Evolutionary conservation across 495 filamentous ascomycete genomes (phyloP), one percentile per base, ranked within the genome.

Genomic region (Choiromyces venosus): DNA sequence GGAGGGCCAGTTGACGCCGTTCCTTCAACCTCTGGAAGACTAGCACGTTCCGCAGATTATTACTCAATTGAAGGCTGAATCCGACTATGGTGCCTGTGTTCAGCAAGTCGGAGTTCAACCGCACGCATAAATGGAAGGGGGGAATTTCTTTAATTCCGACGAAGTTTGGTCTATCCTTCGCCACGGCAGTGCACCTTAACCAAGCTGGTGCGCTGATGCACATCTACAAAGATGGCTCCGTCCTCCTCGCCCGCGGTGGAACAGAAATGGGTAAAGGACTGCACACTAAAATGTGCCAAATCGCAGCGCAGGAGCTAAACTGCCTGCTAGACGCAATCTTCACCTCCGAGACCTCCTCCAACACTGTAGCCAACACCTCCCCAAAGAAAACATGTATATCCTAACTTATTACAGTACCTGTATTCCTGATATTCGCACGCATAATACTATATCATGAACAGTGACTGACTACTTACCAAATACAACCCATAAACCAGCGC

Each of bases 161-260:
- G 9, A 84, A 84, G 52, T 84, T 84, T 69, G 83, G 83, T 21
- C 68, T 84, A 9, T 83, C 81, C 35, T 84, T 84, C 69, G 83
- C 82, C 5, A 84, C 83, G 33, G 83, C 83, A 16, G 65, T 83
- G 21, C 83, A 84, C 71, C 75, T 84, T 0, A 84, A 84, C 40
- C 83, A 84, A 67, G 83, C 82, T 18, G 78, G 73, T 1, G 83
- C 83, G 8, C 80, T 81, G 21, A 76, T 84, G 37, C 83, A 83
- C 40, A 84, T 84, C 29, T 84, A 83, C 72, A 75, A 78, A 39
- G 83, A 84, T 68, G 83, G 83, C 19, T 83, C 82, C 16, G 78
- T 84, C 1, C 74, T 84, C 9, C 83, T 84, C 16, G 83, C 84
- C 42, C 81, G 84, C 65, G 83, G 83, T 12, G 81, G 83, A 33